Evolutionary conservation across 176 grass and related monocot genomes (phyloP).

Genomic region (Cenchrus purpureus): DNA sequence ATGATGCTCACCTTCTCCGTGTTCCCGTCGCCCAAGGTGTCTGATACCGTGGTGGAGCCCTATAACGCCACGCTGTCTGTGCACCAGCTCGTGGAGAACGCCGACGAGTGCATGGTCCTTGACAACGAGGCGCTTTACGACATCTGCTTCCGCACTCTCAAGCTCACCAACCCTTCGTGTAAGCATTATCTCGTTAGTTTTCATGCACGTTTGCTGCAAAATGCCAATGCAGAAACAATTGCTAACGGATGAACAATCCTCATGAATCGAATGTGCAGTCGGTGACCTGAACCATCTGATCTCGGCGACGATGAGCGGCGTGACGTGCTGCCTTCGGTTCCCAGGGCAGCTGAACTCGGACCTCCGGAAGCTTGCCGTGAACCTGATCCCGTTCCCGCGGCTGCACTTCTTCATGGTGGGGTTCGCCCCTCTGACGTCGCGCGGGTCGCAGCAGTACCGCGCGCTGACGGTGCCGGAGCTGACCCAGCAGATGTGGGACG

Average conservation of each 20-base stretch:
- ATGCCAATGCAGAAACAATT: background rate
- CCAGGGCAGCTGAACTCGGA: conserved; percentile 92
- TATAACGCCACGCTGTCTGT: conserved; percentile 75
- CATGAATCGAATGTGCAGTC: conserved; percentile 36
- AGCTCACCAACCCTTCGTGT: conserved; percentile 76
- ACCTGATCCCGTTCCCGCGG: conserved; percentile 82
- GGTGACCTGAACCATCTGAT: conserved; percentile 91
- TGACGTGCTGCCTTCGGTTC: conserved; percentile 89
- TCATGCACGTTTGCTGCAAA: background rate
- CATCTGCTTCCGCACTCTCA: conserved; percentile 78
- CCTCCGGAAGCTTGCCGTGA: conserved; percentile 78
- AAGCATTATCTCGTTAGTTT: conserved; percentile 19
- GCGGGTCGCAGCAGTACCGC: conserved; percentile 81
- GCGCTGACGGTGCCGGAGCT: conserved; percentile 82
- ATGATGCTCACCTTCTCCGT: conserved; percentile 81
- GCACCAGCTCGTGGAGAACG: conserved; percentile 83
- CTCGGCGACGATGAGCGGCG: conserved; percentile 86
- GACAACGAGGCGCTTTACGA: conserved; percentile 79
- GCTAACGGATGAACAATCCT: background rate
- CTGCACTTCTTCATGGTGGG: conserved; percentile 94
- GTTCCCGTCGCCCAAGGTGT: conserved; percentile 79
- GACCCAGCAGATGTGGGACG: conserved; percentile 97
- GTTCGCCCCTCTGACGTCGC: conserved; percentile 74
- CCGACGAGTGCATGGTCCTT: conserved; percentile 79
- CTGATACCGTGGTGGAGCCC: conserved; percentile 71